Evolutionary conservation across 306 rosid genomes (phyloP).

Genomic region (Vigna mungo): DNA sequence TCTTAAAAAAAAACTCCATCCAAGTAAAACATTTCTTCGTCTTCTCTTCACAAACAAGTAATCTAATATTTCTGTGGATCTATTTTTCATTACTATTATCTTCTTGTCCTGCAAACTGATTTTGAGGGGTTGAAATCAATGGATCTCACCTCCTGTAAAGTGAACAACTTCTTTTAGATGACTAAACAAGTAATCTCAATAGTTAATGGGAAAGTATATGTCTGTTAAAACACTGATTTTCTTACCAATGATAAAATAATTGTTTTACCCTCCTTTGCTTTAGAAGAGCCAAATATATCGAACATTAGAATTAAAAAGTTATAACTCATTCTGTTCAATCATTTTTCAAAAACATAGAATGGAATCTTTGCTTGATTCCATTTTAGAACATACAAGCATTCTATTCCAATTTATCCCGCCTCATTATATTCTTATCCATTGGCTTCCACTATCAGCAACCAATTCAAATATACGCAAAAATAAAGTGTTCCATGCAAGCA

Average conservation of each 20-base stretch:
- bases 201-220: neutral
- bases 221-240: neutral
- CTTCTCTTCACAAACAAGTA: conserved; percentile 2
- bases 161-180: neutral
- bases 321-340: neutral
- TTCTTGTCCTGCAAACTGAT: neutral
- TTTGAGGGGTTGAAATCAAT: neutral
- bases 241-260: neutral
- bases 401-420: neutral
- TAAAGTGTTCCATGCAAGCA: neutral
- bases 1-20: neutral
- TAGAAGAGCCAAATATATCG: neutral
- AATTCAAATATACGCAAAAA: neutral
- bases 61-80: neutral
- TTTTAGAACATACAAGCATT: neutral
- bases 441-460: neutral
- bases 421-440: neutral
- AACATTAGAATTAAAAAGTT: neutral
- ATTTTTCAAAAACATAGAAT: neutral
- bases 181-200: neutral
- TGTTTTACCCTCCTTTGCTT: neutral
- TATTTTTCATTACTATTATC: neutral
- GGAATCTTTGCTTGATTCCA: neutral
- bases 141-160: neutral
- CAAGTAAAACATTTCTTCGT: neutral